These are phyloP conservation scores for Ceratocystis alfenasii DNA, from an alignment of 2,329 filamentous ascomycete species.

Conservation along the genomic window DNA sequence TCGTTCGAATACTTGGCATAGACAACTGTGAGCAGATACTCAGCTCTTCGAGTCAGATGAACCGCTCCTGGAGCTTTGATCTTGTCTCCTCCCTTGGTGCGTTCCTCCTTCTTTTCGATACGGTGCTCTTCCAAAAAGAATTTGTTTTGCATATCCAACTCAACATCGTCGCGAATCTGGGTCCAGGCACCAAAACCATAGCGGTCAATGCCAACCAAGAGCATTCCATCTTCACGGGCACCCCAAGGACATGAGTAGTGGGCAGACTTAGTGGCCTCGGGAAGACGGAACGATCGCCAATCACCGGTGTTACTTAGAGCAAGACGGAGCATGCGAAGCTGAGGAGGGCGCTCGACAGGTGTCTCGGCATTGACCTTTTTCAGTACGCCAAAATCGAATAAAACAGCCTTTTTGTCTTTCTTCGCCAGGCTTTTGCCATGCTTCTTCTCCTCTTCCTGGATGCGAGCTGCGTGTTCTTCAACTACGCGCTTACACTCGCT, in stretches of 20 bases:
- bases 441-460: conserved; percentile 72
- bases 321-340: conserved; percentile 72
- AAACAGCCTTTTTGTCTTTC: conserved; percentile 92
- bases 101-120: conserved; percentile 94
- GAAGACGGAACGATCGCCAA: conserved; percentile 68
- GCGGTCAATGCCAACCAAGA: conserved; percentile 80
- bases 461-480: conserved; percentile 54
- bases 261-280: conserved; percentile 83
- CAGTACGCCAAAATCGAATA: conserved; percentile 87
- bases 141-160: conserved; percentile 76
- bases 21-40: conserved; percentile 90
- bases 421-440: conserved; percentile 76
- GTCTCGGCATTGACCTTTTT: conserved; percentile 96
- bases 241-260: conserved; percentile 90
- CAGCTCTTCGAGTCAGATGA: conserved; percentile 84
- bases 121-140: conserved; percentile 95
- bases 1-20: conserved; percentile 74
- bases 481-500: conserved; percentile 45
- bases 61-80: conserved; percentile 94
- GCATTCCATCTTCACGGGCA: conserved; percentile 89
- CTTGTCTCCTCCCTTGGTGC: conserved; percentile 62
- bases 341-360: conserved; percentile 77
- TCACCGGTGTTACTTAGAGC: conserved; percentile 57
- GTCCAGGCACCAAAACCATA: conserved; percentile 96
- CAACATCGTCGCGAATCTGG: conserved; percentile 81